Conservation (phyloP, 2,329 filamentous ascomycete species). For the Tolypocladium ophioglossoides region DNA sequence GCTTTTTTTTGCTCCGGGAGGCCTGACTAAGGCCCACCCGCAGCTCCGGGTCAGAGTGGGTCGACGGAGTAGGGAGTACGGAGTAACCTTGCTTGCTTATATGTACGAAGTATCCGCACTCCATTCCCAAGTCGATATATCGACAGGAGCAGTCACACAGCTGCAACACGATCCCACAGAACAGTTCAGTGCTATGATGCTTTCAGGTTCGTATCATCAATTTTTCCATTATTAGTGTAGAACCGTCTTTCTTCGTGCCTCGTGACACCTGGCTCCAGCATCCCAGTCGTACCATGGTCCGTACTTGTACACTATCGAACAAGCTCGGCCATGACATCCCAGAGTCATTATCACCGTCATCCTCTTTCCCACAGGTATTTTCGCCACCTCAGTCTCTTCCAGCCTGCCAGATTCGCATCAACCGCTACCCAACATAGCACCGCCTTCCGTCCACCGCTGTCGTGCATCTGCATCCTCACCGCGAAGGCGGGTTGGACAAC, state of each 20-base stretch:
- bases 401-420: background rate
- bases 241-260: background rate
- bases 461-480: background rate
- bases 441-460: background rate
- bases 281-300: background rate
- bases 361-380: background rate
- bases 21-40: background rate
- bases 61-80: too few species aligned
- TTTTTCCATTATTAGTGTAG: too few species aligned
- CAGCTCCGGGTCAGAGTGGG: background rate
- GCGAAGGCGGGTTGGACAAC: slow-evolving; percentile 1
- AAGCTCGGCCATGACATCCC: too few species aligned
- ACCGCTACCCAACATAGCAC: too few species aligned
- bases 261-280: background rate
- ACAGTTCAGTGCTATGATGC: too few species aligned
- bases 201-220: too few species aligned
- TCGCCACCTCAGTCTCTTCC: background rate
- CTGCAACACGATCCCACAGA: too few species aligned
- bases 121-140: too few species aligned
- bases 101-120: too few species aligned
- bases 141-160: too few species aligned
- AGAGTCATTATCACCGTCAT: background rate
- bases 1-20: slow-evolving; percentile 3
- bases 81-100: too few species aligned
- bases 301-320: too few species aligned